Base-by-base conservation (phyloP, 1,139 yeast species). In the Debaryomycetaceae sp. region DNA sequence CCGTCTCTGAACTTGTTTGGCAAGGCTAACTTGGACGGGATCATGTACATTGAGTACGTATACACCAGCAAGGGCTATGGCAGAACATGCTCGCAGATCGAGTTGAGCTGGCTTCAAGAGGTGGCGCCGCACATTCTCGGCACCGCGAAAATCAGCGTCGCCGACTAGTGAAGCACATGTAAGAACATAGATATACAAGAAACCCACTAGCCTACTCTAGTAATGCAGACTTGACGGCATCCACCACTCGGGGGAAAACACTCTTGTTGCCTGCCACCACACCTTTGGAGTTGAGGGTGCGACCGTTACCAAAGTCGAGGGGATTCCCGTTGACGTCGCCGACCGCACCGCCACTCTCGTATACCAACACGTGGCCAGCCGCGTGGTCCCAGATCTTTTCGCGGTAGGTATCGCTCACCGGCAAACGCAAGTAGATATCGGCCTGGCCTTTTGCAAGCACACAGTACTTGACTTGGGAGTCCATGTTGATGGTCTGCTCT, bases 311-410 rank as follows among this genome's bases (percentile, higher is more conserved):
- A 45, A 90, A 92, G 47, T 90, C 75, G 37, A 90, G 68, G 16
- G 59, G 55, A 22, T 63, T 61, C 8, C 96, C 94, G 32, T 69
- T 51, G 47, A 87, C 73, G 49, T 90, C 98, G 11, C 92, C 76
- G 16, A 90, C 97, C 30, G 62, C 53, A 6, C 98, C 98, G 27
- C 97, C 97, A 42, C 93, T 82, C 53, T 92, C 98, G 22, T 72
- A 66, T 25, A 92, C 76, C 39, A 90, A 68, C 10, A 87, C 64
- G 43, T 81, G 79, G 4, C 98, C 99, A 2, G 96, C 94, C 15
- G 97, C 97, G 51, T 90, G 99, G 53, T 90, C 99, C 98, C 98
- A 90, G 36, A 90, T 86, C 57, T 92, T 90, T 51, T 90, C 99
- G 45, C 83, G 72, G 52, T 87, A 90, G 3, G 69, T 57, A 30